Base-by-base conservation (phyloP, 192 early-diverging fungal genomes). In the Obelidium mucronatum region DNA sequence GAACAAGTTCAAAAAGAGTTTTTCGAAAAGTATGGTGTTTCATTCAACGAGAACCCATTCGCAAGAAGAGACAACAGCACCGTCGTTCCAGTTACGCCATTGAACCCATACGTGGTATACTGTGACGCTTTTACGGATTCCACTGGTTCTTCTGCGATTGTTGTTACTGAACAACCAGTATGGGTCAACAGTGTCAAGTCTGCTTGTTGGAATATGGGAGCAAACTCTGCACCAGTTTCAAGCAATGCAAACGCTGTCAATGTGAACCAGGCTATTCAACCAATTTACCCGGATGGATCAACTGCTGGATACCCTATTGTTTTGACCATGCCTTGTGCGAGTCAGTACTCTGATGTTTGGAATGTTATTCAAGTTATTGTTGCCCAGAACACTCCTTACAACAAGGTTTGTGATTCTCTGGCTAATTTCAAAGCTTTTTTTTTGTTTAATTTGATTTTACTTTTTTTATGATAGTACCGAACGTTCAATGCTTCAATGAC, bases 121-220 rank as follows among this genome's bases (percentile, higher is more conserved):
- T 77, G 76, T 40, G 31, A 6, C n/a, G 54, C 76, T 22, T 77
- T 34, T 44, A 28, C 39, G 1, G 76, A 77, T 66, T 17, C n/a
- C 19, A 42, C 67, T 59, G 76, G 76, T 13, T 28, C 51, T 15
- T 62, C 56, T 34, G 76, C 76, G 22, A 44, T 70, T 37, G 24
- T 3, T 26, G 40, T 61, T 44, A 40, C 3, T 54, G 39, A 59
- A 30, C 54, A 60, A 39, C 39, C 39, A 15, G 56, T 70, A 17
- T 77, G 76, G 76, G 28, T 36, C 39, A 30, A 71, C 53, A 77
- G 59, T 26, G 48, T 30, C n/a, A 36, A 54, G 30, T 15, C 67
- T 24, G 53, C 66, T 37, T 77, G 76, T 66, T 77, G 76, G 76
- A 66, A 77, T 67, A 59, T 77, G 37, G 76, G 76, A 33, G 58